Base-by-base conservation (phyloP, 345 rosid species). In the Euphorbia pulcherrima region DNA sequence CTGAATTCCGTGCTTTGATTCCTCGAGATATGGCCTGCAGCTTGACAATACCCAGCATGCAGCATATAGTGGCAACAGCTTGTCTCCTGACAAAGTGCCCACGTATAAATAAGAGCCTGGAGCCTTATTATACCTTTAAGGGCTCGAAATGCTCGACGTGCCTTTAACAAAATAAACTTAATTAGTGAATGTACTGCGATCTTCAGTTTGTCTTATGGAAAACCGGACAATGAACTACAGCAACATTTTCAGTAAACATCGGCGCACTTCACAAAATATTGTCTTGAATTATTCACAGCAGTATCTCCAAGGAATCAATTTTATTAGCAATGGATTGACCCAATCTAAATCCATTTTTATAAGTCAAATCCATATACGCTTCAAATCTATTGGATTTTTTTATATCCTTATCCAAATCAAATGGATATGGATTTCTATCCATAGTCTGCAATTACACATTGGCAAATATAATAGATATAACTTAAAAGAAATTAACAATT, bases 71-170 rank as follows among this genome's bases (percentile, higher is more conserved):
- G 68, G 91, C 80, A 73, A 86, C 83, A 67, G 97, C 96, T 80
- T 89, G 99, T 73, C 95, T 86, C 81, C 96, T 85, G 74, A 90
- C 92, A 77, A 94, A 82, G 74, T 94, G 97, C 60, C 99, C 99
- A 70, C 97, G 96, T 69, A 90, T 88, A 67, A 88, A 90, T 88
- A 67, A 88, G 87, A 41, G 97, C 97, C 83, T 94, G 99, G 68
- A 94, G 86, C 89, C 96, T 89, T 77, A 94, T 86, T 73, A 94
- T 94, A 67, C 97, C 99, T 88, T 86, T 94, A 75, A 94, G 96
- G 39, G 96, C 90, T 58, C 82, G 79, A 74, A 89, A 94, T 62
- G 99, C 99, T 64, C 97, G 82, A 1, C 97, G 99, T 63, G 97
- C 99, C 99, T 93, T 81, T 74, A 82, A 71, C 74, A 24, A 67